phyloP scores from a whole-genome alignment of 2,329 filamentous ascomycete species.

The Malbranchea zuffiana region DNA sequence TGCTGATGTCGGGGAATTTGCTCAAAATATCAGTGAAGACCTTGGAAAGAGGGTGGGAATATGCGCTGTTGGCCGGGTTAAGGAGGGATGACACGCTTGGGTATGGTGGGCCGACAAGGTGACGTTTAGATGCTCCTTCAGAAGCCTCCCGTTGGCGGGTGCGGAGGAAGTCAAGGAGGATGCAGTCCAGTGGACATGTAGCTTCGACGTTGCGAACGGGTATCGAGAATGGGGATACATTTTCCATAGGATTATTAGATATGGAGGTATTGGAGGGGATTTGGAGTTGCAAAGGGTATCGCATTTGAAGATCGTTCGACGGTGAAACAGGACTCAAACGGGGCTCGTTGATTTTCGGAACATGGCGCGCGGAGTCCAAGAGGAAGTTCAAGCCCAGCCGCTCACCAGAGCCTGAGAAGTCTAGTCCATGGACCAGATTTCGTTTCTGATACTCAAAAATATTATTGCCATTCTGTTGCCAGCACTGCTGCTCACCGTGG shows the following conservation, averaged over 20 bases:
- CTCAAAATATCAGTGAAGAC: slow-evolving; percentile 75
- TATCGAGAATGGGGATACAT: slow-evolving; percentile 27
- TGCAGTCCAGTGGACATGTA: slow-evolving; percentile 64
- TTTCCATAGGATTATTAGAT: too few species aligned
- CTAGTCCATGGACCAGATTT: slow-evolving; percentile 43
- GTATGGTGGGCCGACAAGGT: slow-evolving; percentile 65
- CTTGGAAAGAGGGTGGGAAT: slow-evolving; percentile 67
- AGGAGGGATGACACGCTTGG: slow-evolving; percentile 69
- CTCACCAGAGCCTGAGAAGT: slow-evolving; percentile 49
- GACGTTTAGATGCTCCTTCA: slow-evolving; percentile 52
- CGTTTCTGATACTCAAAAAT: slow-evolving; percentile 34
- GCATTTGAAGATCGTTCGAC: slow-evolving; percentile 16
- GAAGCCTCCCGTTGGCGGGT: slow-evolving; percentile 56
- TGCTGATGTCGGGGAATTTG: slow-evolving; percentile 69
- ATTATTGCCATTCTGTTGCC: slow-evolving; percentile 13
- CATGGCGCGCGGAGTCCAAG: slow-evolving; percentile 48
- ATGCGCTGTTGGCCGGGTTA: slow-evolving; percentile 53
- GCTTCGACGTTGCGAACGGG: slow-evolving; percentile 52
- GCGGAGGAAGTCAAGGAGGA: slow-evolving; percentile 70
- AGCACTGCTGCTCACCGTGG: neutral
- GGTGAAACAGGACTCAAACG: slow-evolving; percentile 20
- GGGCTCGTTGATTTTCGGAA: slow-evolving; percentile 42
- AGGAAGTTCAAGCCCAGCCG: slow-evolving; percentile 64
- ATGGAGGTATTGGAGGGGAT: slow-evolving; percentile 13
- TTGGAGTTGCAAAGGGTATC: slow-evolving; percentile 17